Evolutionary conservation across 371 early-diverging fungal genomes (phyloP), one percentile per base, ranked within the genome.

Genomic region (Mucor saturninus): DNA sequence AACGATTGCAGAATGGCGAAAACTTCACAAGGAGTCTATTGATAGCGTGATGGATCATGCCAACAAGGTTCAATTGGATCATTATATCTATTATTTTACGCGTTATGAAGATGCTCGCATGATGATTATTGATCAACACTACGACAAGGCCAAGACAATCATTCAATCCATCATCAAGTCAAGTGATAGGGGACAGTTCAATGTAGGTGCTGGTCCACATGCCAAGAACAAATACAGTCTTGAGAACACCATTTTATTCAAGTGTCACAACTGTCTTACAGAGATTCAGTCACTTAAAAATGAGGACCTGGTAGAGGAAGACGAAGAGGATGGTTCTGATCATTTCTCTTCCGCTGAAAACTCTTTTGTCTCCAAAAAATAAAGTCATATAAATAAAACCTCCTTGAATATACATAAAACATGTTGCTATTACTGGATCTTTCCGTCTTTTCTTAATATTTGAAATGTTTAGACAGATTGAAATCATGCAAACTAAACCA

Each of bases 1-100:
- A 32, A 43, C 43, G 2, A 59, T 40, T 58, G 30, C 2, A 10
- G 56, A 63, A 51, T 59, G 65, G 62, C 21, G 53, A 8, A 53
- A 54, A 7, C 35, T 66, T 7, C 74, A 76, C 56, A 32, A 54
- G 8, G 56, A 52, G 26, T 74, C 77, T 0, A 62, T 77, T 14
- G 57, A 61, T 8, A 32, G 48, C 14, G 72, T 81, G 5, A 56
- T 72, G 53, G 64, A 71, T 2, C 54, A 75, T 48, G 72, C 81
- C 14, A 53, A 68, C 53, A 65, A 75, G 30, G 72, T 88, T 5
- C 67, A 71, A 11, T 67, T 83, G n/a, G 90, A 89, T 61, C 90
- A 89, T 61, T 89, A 85, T 63, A 65, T 89, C 6, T 83, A 88
- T 35, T 85, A 87, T 43, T 88, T 84, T 56, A 58, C 83, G 4